Evolutionary conservation across 2,329 filamentous ascomycete species (phyloP).

Genomic region (Cladorrhinum sp.): DNA sequence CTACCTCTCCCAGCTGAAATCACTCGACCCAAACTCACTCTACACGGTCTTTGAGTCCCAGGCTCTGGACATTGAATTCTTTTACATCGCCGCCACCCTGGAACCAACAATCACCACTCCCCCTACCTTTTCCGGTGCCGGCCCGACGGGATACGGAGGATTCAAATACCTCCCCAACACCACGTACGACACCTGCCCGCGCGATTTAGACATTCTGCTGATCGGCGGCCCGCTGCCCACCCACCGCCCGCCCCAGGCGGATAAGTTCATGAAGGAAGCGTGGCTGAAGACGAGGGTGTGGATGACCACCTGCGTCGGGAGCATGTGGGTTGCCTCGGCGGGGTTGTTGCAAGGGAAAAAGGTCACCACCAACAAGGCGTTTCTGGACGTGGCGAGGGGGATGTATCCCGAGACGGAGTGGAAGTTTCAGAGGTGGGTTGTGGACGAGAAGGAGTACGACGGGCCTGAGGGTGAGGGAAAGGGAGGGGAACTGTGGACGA

Average conservation of each 20-base stretch:
- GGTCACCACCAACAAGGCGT: conserved; percentile 37
- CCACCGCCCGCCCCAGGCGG: conserved; percentile 33
- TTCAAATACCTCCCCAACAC: conserved; percentile 36
- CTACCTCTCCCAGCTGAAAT: conserved; percentile 25
- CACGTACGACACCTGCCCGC: conserved; percentile 40
- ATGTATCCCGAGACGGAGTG: conserved; percentile 36
- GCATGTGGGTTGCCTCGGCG: conserved; percentile 37
- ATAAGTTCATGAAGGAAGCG: conserved; percentile 37
- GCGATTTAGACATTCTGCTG: conserved; percentile 40
- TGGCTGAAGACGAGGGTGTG: conserved; percentile 34
- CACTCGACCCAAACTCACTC: conserved; percentile 19
- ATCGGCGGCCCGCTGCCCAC: conserved; percentile 35
- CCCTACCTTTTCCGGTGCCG: not conserved
- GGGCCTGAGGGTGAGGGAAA: conserved; percentile 25
- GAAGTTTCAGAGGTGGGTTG: conserved; percentile 39
- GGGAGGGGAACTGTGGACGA: conserved; percentile 38
- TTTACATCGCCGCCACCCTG: conserved; percentile 37
- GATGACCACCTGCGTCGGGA: conserved; percentile 38
- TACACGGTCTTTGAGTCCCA: conserved; percentile 23
- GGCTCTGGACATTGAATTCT: conserved; percentile 35
- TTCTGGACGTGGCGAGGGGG: conserved; percentile 29
- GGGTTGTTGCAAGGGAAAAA: conserved; percentile 38
- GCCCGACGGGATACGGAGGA: conserved; percentile 13
- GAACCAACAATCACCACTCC: conserved; percentile 33
- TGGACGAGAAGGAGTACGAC: conserved; percentile 33